Evolutionary conservation across 371 early-diverging fungal genomes (phyloP).

Genomic region (Umbelopsis sp.): DNA sequence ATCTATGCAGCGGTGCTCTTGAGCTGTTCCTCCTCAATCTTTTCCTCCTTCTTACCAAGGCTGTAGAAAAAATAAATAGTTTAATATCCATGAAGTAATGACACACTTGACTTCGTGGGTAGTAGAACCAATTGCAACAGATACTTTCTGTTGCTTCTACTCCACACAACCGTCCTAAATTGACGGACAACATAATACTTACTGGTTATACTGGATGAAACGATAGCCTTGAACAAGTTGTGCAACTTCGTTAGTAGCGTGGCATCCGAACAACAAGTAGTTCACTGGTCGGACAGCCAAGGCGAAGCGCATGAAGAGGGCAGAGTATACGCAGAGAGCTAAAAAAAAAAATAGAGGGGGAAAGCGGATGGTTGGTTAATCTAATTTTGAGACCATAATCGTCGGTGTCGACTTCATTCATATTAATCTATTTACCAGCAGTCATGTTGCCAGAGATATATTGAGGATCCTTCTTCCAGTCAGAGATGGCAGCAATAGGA

Average conservation of each 20-base stretch:
- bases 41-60: neutral
- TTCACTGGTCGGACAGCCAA: constrained; percentile 92
- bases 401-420: too few species aligned
- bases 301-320: constrained; percentile 96
- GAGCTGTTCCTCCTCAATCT: neutral
- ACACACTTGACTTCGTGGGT: too few species aligned
- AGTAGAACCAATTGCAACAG: too few species aligned
- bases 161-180: neutral
- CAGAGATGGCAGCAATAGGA: constrained; percentile 94
- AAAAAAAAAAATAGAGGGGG: constrained; percentile 2
- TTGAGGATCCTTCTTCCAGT: constrained; percentile 90
- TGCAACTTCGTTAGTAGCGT: constrained; percentile 87
- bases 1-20: constrained; percentile 6
- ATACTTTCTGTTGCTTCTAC: too few species aligned
- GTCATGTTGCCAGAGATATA: constrained; percentile 97
- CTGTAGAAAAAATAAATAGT: neutral
- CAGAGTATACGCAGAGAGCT: constrained; percentile 82
- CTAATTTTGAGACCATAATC: neutral
- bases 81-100: neutral
- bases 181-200: constrained; percentile 22
- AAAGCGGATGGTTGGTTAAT: neutral
- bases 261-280: constrained; percentile 91
- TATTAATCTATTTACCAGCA: constrained; percentile 47
- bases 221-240: constrained; percentile 89
- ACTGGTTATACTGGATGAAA: constrained; percentile 76